Evolutionary conservation across 1,284 basidiomycete species (phyloP).

Genomic region (Sanghuangporus sanghuang): DNA sequence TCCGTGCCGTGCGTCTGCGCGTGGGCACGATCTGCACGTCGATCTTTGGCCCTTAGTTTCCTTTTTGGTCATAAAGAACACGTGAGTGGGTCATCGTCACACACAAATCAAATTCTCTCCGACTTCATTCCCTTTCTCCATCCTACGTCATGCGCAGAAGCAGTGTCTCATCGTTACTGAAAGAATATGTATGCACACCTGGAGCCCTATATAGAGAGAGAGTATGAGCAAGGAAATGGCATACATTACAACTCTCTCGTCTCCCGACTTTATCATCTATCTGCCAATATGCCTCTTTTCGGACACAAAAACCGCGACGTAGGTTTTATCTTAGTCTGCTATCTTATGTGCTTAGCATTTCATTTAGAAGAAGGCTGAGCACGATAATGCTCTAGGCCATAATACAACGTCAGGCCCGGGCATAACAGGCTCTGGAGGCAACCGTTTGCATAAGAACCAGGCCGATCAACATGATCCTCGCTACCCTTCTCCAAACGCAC

Average conservation of each 20-base stretch:
- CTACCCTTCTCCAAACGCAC: conserved; percentile 6
- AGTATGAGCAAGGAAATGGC: neutral
- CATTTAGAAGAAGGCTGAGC: neutral
- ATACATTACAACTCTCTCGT: neutral
- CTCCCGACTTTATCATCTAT: neutral
- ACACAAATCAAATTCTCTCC: no score
- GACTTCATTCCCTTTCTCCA: no score
- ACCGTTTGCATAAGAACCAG: neutral
- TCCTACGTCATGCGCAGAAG: neutral
- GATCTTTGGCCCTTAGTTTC: no score
- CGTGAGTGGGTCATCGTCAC: no score
- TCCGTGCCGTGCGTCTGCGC: no score
- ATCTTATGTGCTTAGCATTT: neutral
- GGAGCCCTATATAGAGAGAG: neutral
- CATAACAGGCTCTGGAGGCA: neutral
- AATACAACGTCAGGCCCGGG: neutral
- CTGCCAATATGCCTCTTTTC: conserved; percentile 11
- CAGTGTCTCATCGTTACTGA: neutral
- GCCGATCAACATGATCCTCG: neutral
- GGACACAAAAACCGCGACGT: conserved; percentile 10
- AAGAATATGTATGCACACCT: neutral
- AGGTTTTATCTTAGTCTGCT: neutral
- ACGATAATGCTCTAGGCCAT: neutral
- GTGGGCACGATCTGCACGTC: no score
- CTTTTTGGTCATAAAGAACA: no score